Base-by-base conservation (phyloP, 768 basidiomycete genomes). In the Mycena indigotica region DNA sequence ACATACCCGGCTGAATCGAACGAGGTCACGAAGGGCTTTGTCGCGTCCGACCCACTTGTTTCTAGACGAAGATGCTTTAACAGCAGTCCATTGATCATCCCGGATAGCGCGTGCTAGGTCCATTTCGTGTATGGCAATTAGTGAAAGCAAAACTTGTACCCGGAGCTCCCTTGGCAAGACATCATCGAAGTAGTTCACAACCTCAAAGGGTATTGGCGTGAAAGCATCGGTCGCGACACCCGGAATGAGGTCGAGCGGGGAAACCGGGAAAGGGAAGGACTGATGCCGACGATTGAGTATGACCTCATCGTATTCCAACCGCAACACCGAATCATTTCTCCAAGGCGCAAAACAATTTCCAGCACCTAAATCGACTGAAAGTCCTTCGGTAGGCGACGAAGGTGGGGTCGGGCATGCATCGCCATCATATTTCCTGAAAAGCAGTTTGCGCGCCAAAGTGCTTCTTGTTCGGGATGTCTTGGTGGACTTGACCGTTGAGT, bases 31-130 rank as follows among this genome's bases (percentile, higher is more conserved):
- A 50, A 89, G 68, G 2, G 89, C 94, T 62, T 79, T 84, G 52
- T 89, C 84, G 58, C 79, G 78, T 5, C 94, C 94, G 12, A 88
- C 80, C 89, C 91, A 94, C 64, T 82, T 83, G 53, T 80, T 79
- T 65, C 78, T 84, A 2, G 80, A 79, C 5, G 84, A 85, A 2
- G 79, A 74, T 0, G 92, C 90, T 58, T 78, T 85, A 15, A 74
- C 72, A 25, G 78, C 77, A 12, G 85, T 84, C 87, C 91, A 89
- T 40, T 77, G 77, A 3, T 75, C 78, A 32, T 79, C 78, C 2
- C 64, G 63, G 19, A 82, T 62, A 15, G 74, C 64, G 35, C 74
- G 75, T 50, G 76, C 63, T 65, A 87, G 77, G 58, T 90, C 91
- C 5, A 69, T 75, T 65, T 86, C 84, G 62, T 89, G 80, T 17